Conservation (phyloP, 192 early-diverging fungal species). For the Coemansia sp. region DNA sequence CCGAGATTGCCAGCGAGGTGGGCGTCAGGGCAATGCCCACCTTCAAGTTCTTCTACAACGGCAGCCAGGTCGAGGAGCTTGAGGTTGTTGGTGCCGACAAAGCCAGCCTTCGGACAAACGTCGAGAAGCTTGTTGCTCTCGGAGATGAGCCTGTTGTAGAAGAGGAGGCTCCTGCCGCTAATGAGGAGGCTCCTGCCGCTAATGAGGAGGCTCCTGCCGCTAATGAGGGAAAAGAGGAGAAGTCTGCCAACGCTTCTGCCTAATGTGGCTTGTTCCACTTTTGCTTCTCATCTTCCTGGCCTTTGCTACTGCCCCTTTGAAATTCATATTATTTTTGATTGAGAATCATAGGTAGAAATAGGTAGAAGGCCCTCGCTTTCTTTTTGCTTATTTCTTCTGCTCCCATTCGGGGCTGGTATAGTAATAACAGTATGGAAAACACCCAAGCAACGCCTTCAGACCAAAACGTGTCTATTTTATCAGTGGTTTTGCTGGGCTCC, state of each 20-base stretch:
- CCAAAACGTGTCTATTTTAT: not conserved
- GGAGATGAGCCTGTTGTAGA: conserved; percentile 1
- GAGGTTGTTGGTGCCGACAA: conserved; percentile 35
- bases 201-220: not conserved
- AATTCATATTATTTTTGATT: no score
- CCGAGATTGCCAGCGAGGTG: conserved; percentile 40
- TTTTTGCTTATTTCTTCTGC: no score
- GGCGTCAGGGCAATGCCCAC: conserved; percentile 73
- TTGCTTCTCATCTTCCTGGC: no score
- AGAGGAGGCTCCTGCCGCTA: conserved; percentile 15
- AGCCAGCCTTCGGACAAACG: conserved; percentile 5
- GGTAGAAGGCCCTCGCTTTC: no score
- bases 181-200: not conserved
- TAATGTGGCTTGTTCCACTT: not conserved
- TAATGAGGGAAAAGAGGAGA: not conserved
- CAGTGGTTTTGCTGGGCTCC: not conserved
- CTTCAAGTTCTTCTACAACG: conserved; percentile 71
- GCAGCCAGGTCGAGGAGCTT: conserved; percentile 54
- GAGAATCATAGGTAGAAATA: no score
- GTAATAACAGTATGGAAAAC: not conserved
- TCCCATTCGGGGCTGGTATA: no score
- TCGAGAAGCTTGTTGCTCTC: conserved; percentile 2
- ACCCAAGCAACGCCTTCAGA: not conserved
- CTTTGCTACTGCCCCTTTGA: no score
- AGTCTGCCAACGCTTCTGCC: not conserved